Evolutionary conservation across 768 basidiomycete genomes (phyloP).

Genomic region (Leucogyrophana mollusca): DNA sequence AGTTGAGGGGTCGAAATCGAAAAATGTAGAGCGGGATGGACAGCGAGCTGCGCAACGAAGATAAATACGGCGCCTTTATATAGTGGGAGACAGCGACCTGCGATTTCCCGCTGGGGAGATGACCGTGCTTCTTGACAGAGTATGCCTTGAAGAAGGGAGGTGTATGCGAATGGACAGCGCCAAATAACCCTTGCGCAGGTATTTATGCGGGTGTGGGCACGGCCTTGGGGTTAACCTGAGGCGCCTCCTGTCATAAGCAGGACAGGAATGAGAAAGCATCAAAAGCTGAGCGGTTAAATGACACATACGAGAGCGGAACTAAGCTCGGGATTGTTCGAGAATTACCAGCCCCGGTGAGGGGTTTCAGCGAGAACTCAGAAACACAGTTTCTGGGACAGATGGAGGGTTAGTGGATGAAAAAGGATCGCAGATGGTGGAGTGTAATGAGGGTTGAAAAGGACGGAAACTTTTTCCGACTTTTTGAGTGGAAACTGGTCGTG

Average conservation of each 20-base stretch:
- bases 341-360: too few species aligned
- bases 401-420: too few species aligned
- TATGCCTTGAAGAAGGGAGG: not conserved
- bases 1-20: not conserved
- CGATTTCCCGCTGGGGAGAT: too few species aligned
- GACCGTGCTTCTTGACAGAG: too few species aligned
- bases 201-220: not conserved
- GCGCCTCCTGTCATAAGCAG: not conserved
- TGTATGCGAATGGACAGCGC: constrained; percentile 1
- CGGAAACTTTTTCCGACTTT: constrained; percentile 13
- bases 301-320: not conserved
- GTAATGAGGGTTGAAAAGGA: constrained; percentile 12
- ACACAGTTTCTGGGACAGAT: too few species aligned
- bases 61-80: not conserved
- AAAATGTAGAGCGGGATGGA: not conserved
- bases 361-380: too few species aligned
- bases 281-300: not conserved
- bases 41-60: not conserved
- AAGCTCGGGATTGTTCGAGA: not conserved
- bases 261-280: not conserved
- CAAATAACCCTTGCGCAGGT: constrained; percentile 1
- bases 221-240: too few species aligned
- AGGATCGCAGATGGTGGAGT: too few species aligned
- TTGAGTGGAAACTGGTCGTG: constrained; percentile 30
- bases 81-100: too few species aligned